Conservation (phyloP, 768 basidiomycete genomes). For the Lanmaoa pseudosensibilis region DNA sequence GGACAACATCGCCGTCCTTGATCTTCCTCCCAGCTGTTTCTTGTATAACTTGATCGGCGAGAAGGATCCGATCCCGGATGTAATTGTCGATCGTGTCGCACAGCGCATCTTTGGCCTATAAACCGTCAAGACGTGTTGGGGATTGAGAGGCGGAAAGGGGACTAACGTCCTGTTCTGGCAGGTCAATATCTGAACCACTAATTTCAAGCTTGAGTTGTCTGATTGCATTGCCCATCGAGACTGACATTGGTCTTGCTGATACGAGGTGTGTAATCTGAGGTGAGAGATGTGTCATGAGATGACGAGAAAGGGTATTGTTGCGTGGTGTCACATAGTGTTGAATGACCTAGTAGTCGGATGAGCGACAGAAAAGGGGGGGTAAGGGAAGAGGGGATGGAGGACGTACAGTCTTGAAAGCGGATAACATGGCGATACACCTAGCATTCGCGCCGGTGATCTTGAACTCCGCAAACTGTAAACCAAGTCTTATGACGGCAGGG, state of each 20-base stretch:
- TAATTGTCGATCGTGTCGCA: conserved; percentile 89
- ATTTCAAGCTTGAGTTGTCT: conserved; percentile 95
- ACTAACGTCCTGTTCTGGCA: conserved; percentile 90
- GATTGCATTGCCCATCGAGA: conserved; percentile 93
- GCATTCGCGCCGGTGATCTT: conserved; percentile 94
- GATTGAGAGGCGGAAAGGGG: not conserved
- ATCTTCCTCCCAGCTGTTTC: conserved; percentile 90
- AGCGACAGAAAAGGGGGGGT: not conserved
- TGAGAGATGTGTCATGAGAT: conserved; percentile 88
- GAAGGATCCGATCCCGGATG: conserved; percentile 89
- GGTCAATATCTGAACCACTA: conserved; percentile 86
- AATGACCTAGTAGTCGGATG: conserved; percentile 61
- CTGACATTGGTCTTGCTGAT: conserved; percentile 84
- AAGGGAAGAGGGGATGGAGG: not conserved
- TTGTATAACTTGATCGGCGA: conserved; percentile 92
- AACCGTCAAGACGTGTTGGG: not conserved
- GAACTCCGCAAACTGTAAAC: conserved; percentile 88
- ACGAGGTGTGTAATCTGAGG: conserved; percentile 92
- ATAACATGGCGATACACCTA: conserved; percentile 88
- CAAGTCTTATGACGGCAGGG: conserved; percentile 82
- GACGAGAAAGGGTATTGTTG: conserved; percentile 83
- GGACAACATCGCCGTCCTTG: conserved; percentile 86
- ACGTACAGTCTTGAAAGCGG: conserved; percentile 87
- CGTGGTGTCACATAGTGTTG: conserved; percentile 86
- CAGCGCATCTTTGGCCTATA: conserved; percentile 82